Conservation (phyloP, 1,284 basidiomycete species). For the Ganoderma sinense region DNA sequence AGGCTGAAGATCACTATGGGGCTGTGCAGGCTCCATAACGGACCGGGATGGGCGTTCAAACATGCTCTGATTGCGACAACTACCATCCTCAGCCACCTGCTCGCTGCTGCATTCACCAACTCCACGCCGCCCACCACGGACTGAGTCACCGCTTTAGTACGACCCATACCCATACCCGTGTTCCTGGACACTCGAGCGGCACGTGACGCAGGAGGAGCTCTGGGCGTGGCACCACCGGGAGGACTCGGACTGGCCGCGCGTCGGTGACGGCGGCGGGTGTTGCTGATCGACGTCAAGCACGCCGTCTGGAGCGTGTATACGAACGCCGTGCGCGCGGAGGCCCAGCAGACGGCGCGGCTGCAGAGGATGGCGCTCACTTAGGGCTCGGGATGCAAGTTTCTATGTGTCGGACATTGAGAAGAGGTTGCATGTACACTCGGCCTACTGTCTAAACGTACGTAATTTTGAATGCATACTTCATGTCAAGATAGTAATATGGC, state of each 20-base stretch:
- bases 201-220: constrained; percentile 3
- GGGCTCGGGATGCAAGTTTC: neutral
- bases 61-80: too few species aligned
- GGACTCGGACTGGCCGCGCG: constrained; percentile 19
- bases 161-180: constrained; percentile 28
- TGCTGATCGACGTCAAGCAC: constrained; percentile 3
- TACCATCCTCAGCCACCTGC: too few species aligned
- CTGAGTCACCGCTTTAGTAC: constrained; percentile 19
- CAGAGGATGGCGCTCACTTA: too few species aligned
- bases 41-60: too few species aligned
- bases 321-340: constrained; percentile 1
- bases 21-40: too few species aligned
- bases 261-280: neutral
- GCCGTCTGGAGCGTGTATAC: constrained; percentile 1
- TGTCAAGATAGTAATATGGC: neutral
- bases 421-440: neutral
- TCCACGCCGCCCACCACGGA: constrained; percentile 3
- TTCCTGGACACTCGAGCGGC: constrained; percentile 9
- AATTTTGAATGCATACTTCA: neutral
- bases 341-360: constrained; percentile 9
- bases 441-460: neutral
- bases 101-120: too few species aligned
- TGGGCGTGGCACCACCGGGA: constrained; percentile 14
- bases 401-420: neutral
- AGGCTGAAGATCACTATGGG: too few species aligned